phyloP scores from a whole-genome alignment of 345 rosid species.

The Murraya koenigii region DNA sequence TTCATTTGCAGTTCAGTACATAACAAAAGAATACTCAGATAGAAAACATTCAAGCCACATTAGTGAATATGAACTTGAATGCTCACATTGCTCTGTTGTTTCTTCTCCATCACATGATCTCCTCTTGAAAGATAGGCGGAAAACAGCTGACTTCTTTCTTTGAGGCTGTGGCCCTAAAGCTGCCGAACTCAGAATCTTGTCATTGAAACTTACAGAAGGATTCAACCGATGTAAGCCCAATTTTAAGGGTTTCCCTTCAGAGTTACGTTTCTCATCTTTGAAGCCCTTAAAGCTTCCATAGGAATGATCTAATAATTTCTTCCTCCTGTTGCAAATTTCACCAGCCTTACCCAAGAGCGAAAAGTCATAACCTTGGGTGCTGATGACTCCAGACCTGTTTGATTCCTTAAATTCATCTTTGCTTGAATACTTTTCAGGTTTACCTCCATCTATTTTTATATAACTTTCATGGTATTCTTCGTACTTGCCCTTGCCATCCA shows the following conservation, averaged over 20 bases:
- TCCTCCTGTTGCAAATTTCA: constrained; percentile 34
- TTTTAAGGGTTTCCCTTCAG: constrained; percentile 26
- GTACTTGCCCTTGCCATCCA: constrained; percentile 51
- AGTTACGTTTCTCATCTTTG: constrained; percentile 30
- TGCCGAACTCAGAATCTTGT: constrained; percentile 22
- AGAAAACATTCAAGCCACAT: not conserved
- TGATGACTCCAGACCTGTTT: constrained; percentile 19
- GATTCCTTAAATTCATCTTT: constrained; percentile 40
- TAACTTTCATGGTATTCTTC: constrained; percentile 69
- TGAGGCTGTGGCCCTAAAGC: constrained; percentile 25
- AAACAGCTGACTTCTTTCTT: constrained; percentile 48
- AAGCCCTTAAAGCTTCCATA: constrained; percentile 43
- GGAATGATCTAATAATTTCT: constrained; percentile 30
- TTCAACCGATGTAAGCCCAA: constrained; percentile 34
- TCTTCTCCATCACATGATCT: constrained; percentile 70
- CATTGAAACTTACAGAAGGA: constrained; percentile 47
- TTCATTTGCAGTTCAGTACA: not conserved
- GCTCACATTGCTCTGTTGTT: constrained; percentile 47
- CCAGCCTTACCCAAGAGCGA: constrained; percentile 33
- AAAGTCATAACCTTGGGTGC: constrained; percentile 29
- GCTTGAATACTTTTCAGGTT: constrained; percentile 17
- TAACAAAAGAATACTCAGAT: not conserved
- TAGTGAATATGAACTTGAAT: not conserved
- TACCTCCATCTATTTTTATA: constrained; percentile 53
- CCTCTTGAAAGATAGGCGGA: constrained; percentile 61